Evolutionary conservation across 768 basidiomycete species (phyloP).

Genomic region (Agrocybe chaxingu): DNA sequence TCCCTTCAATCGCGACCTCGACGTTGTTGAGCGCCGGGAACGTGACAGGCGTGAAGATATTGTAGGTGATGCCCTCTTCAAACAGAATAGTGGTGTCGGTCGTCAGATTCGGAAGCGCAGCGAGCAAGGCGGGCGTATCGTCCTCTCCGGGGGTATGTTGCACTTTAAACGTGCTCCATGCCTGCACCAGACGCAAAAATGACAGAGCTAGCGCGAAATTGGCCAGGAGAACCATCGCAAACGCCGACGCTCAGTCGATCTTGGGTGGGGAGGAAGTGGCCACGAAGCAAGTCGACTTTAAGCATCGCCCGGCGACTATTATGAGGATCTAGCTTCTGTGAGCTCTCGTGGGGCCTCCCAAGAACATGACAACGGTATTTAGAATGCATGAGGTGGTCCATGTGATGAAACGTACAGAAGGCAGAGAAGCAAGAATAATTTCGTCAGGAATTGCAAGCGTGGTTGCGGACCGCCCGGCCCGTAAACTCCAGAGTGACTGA

Average conservation of each 20-base stretch:
- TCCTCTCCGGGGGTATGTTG: constrained; percentile 45
- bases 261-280: neutral
- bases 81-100: constrained; percentile 54
- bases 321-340: no score
- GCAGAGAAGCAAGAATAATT: no score
- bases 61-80: constrained; percentile 53
- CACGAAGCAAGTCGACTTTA: no score
- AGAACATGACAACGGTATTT: no score
- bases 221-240: neutral
- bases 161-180: constrained; percentile 50
- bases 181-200: constrained; percentile 17
- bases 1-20: constrained; percentile 54
- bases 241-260: neutral
- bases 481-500: no score
- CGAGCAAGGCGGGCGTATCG: constrained; percentile 46
- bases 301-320: no score
- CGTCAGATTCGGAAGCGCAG: constrained; percentile 38
- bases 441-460: no score
- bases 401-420: no score
- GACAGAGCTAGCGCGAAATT: constrained; percentile 19
- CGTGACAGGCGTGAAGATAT: constrained; percentile 56
- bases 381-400: no score
- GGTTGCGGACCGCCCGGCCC: no score
- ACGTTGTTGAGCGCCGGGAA: constrained; percentile 56
- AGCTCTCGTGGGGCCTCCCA: no score